A percentile compares a stretch with the other conserved stretches of the same genome.
Conservation (phyloP, 352 stramenopile species). For the Stramenopiles sp. region DNA sequence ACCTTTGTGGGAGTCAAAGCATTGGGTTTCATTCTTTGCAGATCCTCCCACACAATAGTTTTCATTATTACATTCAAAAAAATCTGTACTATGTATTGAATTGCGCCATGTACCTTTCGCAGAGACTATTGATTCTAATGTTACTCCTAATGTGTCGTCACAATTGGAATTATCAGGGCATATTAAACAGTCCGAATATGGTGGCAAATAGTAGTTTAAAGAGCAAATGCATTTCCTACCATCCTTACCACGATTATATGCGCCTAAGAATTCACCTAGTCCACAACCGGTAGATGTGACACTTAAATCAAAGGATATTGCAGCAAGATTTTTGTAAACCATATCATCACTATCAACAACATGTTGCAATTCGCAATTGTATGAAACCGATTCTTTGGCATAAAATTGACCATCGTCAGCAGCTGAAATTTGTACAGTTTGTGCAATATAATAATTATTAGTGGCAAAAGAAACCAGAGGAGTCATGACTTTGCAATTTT, state of each 20-base stretch:
- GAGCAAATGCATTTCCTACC: background rate
- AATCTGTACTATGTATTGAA: background rate
- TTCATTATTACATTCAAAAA: background rate
- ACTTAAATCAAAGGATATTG: background rate
- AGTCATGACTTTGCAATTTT: background rate
- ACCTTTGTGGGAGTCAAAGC: background rate
- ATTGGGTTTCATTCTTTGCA: background rate
- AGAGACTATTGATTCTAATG: background rate
- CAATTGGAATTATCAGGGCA: background rate
- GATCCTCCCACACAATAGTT: background rate
- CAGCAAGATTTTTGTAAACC: background rate
- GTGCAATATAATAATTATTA: background rate
- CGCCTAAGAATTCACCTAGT: background rate
- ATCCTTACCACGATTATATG: background rate
- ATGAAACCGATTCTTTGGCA: too few relatives aligned
- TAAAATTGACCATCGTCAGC: background rate
- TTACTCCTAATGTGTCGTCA: background rate
- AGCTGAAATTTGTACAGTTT: background rate
- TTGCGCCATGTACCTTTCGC: background rate
- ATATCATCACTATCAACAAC: background rate
- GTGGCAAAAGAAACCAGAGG: background rate
- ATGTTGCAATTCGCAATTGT: background rate
- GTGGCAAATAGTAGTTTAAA: background rate
- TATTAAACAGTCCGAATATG: background rate
- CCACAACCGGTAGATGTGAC: background rate